These are phyloP conservation scores for Ceratocystis harringtonii DNA, from an alignment of 2,329 filamentous ascomycete genomes.

Conservation along the genomic window DNA sequence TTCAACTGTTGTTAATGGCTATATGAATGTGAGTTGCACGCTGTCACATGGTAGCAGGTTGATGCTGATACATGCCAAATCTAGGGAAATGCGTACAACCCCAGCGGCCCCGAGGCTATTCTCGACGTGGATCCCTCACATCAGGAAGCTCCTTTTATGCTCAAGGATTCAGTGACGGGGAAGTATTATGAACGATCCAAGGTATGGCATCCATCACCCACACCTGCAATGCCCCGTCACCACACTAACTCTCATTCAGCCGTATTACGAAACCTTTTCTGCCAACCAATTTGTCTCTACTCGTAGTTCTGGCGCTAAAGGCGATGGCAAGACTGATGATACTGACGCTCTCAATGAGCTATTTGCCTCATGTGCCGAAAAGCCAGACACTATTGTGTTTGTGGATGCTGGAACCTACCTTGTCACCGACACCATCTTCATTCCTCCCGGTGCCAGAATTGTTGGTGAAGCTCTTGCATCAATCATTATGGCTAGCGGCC, in stretches of 20 bases:
- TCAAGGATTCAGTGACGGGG: slow-evolving; percentile 33
- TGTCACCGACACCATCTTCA: slow-evolving; percentile 38
- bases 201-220: slow-evolving; percentile 15
- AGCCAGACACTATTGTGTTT: slow-evolving; percentile 39
- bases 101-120: slow-evolving; percentile 30
- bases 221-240: background rate
- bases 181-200: slow-evolving; percentile 59
- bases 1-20: slow-evolving; percentile 22
- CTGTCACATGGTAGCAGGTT: background rate
- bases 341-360: slow-evolving; percentile 53
- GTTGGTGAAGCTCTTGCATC: slow-evolving; percentile 43
- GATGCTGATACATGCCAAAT: slow-evolving; percentile 24
- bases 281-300: slow-evolving; percentile 51
- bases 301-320: slow-evolving; percentile 51
- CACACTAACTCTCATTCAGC: slow-evolving; percentile 25
- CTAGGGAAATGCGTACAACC: slow-evolving; percentile 47
- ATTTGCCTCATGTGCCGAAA: slow-evolving; percentile 38
- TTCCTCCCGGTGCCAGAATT: slow-evolving; percentile 38
- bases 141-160: slow-evolving; percentile 33
- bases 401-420: slow-evolving; percentile 48
- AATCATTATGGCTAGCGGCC: slow-evolving; percentile 40
- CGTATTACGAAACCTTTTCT: slow-evolving; percentile 51
- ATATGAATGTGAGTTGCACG: slow-evolving; percentile 16
- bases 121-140: slow-evolving; percentile 33
- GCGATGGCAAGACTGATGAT: slow-evolving; percentile 62